These are phyloP conservation scores for Fusarium nygamai DNA, from an alignment of 2,329 filamentous ascomycete species.

Conservation along the genomic window DNA sequence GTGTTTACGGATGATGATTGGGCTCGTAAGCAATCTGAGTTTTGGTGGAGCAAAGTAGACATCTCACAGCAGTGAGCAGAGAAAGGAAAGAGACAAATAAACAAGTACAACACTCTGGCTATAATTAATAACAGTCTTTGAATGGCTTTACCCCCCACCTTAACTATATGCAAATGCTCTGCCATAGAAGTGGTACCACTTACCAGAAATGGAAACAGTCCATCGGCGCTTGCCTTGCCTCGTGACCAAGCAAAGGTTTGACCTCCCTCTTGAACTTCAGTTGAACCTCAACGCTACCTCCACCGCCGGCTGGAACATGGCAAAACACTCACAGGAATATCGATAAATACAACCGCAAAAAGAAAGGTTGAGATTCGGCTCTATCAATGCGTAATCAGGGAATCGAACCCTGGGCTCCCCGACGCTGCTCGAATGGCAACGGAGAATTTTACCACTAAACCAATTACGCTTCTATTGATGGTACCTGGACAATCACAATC, in stretches of 20 bases:
- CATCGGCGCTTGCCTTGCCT: neutral
- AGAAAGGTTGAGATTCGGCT: neutral
- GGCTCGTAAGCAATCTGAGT: slow-evolving; percentile 55
- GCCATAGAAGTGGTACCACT: fast-evolving
- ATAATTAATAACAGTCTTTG: fast-evolving
- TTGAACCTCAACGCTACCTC: fast-evolving
- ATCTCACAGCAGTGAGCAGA: slow-evolving; percentile 46
- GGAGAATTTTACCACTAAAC: neutral
- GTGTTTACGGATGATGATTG: slow-evolving; percentile 53
- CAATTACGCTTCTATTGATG: neutral
- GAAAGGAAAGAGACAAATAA: neutral
- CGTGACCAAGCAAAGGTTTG: neutral
- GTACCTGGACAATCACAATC: fast-evolving
- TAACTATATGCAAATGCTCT: fast-evolving
- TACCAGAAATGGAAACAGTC: neutral
- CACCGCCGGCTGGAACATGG: fast-evolving
- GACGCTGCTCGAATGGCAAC: neutral
- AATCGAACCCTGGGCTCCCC: neutral
- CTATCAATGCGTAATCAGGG: neutral
- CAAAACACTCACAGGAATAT: fast-evolving
- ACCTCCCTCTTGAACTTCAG: fast-evolving
- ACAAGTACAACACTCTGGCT: neutral
- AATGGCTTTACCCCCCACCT: neutral
- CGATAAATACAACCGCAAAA: fast-evolving
- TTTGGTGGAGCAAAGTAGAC: slow-evolving; percentile 58